Base-by-base conservation (phyloP, 345 rosid species). In the Cochlearia excelsa region DNA sequence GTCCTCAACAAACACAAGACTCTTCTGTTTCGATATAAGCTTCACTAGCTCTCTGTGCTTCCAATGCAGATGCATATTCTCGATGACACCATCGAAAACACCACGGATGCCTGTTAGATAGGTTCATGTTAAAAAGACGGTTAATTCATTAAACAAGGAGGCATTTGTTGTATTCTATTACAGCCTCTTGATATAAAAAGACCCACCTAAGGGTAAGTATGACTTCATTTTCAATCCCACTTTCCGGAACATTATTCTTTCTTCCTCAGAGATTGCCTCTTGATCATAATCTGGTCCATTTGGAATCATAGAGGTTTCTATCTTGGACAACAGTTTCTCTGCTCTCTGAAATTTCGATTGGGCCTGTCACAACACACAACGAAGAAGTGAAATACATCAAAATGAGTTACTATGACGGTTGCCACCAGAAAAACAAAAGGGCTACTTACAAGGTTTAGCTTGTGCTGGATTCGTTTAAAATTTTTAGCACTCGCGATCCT, bases 31-130 rank as follows among this genome's bases (percentile, higher is more conserved):
- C 53, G 84, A 71, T 75, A 93, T 86, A 61, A 93, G 90, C 78
- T 93, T 93, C 84, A 89, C 99, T 53, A 93, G 80, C 75, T 93
- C 99, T 65, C 97, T 84, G 77, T 93, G 84, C 80, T 93, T 93
- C 99, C 99, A 93, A 56, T 93, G 99, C 79, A 93, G 69, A 77
- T 93, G 99, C 99, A 93, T 93, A 71, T 93, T 89, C 78, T 93
- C 99, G 70, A 93, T 82, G 55, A 89, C 95, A 30, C 97, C 97
- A 79, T 93, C 99, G 61, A 93, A 93, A 57, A 93, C 94, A 56
- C 99, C 99, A 66, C 99, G 99, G 72, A 93, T 81, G 61, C 99
- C 98, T 92, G 77, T 63, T 2, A 66, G 3, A 56, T 5, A 71
- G 3, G 62, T 42, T 31, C 43, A 59, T 46, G 46, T 9, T 9